phyloP scores from a whole-genome alignment of 306 rosid species.

The Inga oerstediana region DNA sequence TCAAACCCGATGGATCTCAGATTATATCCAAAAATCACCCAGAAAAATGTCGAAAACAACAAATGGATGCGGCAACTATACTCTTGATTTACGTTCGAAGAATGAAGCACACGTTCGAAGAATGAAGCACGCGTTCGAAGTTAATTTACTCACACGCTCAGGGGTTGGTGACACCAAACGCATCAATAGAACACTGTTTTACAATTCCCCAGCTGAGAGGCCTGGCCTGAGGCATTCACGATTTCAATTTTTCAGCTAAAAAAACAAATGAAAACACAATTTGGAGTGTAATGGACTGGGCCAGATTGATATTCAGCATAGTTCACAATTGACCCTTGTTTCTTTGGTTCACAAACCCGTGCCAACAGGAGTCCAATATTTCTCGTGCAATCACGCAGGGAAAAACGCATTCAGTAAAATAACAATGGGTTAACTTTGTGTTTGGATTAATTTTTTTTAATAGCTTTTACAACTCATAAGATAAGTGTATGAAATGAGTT shows the following conservation, averaged over 20 bases:
- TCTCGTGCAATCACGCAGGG: too few relatives aligned
- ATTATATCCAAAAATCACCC: background rate
- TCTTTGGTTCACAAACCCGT: too few relatives aligned
- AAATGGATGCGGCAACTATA: background rate
- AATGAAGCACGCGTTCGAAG: too few relatives aligned
- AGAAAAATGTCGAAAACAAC: background rate
- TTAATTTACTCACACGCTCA: background rate
- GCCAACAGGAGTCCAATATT: too few relatives aligned
- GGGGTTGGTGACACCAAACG: background rate
- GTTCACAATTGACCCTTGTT: background rate
- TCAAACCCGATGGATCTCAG: conserved; percentile 8
- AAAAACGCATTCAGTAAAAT: too few relatives aligned
- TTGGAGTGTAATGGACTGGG: background rate
- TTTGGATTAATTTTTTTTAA: too few relatives aligned
- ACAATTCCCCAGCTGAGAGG: background rate
- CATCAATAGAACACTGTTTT: background rate
- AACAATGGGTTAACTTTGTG: too few relatives aligned
- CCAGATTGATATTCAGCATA: background rate
- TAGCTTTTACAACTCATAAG: too few relatives aligned
- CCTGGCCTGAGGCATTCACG: background rate
- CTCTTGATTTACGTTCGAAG: too few relatives aligned
- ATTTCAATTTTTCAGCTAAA: background rate
- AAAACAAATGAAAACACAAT: too few relatives aligned
- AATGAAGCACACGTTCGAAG: too few relatives aligned
- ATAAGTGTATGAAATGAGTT: too few relatives aligned